A percentile compares a stretch with the other conserved stretches of the same genome.
Evolutionary conservation across 1,284 basidiomycete species (phyloP).

Genomic region (Rhodotorula glutinis): DNA sequence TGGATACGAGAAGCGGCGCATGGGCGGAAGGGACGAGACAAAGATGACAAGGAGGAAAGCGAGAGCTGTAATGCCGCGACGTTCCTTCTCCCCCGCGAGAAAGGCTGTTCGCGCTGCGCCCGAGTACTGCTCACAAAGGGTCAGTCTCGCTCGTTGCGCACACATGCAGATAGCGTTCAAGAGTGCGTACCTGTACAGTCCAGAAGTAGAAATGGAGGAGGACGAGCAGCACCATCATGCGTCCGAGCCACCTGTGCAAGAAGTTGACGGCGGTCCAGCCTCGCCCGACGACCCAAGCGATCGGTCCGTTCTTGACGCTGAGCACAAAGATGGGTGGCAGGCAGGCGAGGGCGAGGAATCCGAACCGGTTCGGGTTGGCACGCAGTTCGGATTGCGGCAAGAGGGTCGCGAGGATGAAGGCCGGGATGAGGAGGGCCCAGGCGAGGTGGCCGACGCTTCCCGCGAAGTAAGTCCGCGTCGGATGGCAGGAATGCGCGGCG

Average conservation of each 20-base stretch:
- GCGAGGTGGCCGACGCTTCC: conserved; percentile 20
- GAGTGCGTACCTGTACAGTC: conserved; percentile 24
- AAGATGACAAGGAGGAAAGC: conserved; percentile 33
- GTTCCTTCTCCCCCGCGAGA: conserved; percentile 23
- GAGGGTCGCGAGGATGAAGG: conserved; percentile 30
- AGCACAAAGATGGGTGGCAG: conserved; percentile 30
- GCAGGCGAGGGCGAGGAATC: conserved; percentile 34
- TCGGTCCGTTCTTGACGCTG: conserved; percentile 26
- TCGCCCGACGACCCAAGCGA: conserved; percentile 16
- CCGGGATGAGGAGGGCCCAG: conserved; percentile 25
- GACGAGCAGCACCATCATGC: conserved; percentile 22
- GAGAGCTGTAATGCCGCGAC: conserved; percentile 26
- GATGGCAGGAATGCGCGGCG: not conserved
- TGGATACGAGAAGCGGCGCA: conserved; percentile 31
- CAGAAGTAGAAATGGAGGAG: conserved; percentile 33
- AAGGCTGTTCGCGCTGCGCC: conserved; percentile 15
- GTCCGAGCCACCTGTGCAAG: conserved; percentile 30
- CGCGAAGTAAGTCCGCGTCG: conserved; percentile 4
- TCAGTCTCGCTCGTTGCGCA: not conserved
- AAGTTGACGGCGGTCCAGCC: conserved; percentile 29
- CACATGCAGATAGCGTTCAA: not conserved
- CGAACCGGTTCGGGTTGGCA: conserved; percentile 38
- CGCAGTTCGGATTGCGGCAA: conserved; percentile 28
- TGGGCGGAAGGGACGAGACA: conserved; percentile 21
- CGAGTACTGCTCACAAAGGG: conserved; percentile 14